phyloP scores from a whole-genome alignment of 164 flowering plant genomes.

The Nymphaea colorata region DNA sequence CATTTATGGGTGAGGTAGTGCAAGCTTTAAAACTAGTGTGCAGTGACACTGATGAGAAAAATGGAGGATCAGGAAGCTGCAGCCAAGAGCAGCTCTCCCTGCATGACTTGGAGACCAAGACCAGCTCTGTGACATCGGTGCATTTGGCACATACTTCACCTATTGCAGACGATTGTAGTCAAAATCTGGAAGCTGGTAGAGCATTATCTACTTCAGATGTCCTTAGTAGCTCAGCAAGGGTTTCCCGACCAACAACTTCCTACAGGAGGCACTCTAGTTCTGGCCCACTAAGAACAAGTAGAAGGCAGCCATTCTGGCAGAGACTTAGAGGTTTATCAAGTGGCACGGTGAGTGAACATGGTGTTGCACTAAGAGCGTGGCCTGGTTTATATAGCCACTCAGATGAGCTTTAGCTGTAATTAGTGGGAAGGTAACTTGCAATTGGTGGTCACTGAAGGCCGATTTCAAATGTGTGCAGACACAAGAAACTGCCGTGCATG shows the following conservation, averaged over 20 bases:
- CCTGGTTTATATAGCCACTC: background rate
- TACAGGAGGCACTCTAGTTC: slow-evolving; percentile 62
- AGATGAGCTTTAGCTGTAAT: background rate
- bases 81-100: slow-evolving; percentile 37
- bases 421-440: background rate
- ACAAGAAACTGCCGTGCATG: too few species aligned
- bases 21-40: slow-evolving; percentile 86
- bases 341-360: slow-evolving; percentile 57
- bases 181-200: slow-evolving; percentile 30
- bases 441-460: background rate
- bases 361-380: slow-evolving; percentile 10
- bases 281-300: slow-evolving; percentile 49
- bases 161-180: slow-evolving; percentile 17
- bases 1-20: slow-evolving; percentile 98
- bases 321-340: slow-evolving; percentile 30
- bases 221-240: slow-evolving; percentile 29
- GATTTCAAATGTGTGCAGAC: too few species aligned
- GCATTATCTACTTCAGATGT: slow-evolving; percentile 43
- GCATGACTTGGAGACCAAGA: slow-evolving; percentile 24
- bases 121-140: slow-evolving; percentile 38
- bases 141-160: slow-evolving; percentile 23
- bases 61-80: slow-evolving; percentile 24
- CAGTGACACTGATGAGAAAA: slow-evolving; percentile 54
- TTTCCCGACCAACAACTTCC: slow-evolving; percentile 37
- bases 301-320: slow-evolving; percentile 39